Conservation (phyloP, 495 filamentous ascomycete species). For the Viridothelium virens region DNA sequence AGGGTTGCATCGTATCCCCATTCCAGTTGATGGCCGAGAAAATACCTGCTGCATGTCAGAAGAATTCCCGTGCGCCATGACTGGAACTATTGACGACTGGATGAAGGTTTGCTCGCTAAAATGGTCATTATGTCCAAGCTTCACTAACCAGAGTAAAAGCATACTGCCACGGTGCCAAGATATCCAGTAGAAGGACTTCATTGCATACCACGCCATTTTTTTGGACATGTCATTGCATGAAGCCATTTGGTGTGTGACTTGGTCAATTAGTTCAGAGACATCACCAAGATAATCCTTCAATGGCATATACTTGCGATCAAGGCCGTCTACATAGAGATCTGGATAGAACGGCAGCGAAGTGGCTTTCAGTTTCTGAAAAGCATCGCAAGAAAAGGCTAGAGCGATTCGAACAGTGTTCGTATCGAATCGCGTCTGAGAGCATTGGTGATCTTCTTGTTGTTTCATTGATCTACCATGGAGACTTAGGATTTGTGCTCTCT, state of each 20-base stretch:
- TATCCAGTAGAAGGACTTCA: not conserved
- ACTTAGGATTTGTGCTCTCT: not conserved
- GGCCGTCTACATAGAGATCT: not conserved
- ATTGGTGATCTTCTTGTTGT: not conserved
- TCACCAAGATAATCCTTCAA: not conserved
- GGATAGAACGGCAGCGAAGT: not conserved
- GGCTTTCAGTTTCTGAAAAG: not conserved
- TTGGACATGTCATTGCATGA: not conserved
- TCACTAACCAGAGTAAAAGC: not conserved
- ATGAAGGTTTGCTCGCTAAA: no score
- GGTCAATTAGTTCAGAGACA: not conserved
- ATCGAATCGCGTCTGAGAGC: not conserved
- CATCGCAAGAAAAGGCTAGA: not conserved
- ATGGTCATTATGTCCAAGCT: not conserved
- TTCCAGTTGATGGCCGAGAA: not conserved
- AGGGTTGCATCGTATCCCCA: not conserved
- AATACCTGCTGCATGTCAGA: not conserved
- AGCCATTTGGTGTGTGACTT: not conserved
- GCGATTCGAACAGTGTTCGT: not conserved
- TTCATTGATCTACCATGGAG: not conserved
- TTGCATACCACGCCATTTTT: not conserved
- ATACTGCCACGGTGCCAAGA: not conserved
- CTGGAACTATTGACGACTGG: no score
- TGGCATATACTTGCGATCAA: not conserved
- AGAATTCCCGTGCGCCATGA: not conserved